Evolutionary conservation across 2,329 filamentous ascomycete species (phyloP).

Genomic region (Fusarium nanum): DNA sequence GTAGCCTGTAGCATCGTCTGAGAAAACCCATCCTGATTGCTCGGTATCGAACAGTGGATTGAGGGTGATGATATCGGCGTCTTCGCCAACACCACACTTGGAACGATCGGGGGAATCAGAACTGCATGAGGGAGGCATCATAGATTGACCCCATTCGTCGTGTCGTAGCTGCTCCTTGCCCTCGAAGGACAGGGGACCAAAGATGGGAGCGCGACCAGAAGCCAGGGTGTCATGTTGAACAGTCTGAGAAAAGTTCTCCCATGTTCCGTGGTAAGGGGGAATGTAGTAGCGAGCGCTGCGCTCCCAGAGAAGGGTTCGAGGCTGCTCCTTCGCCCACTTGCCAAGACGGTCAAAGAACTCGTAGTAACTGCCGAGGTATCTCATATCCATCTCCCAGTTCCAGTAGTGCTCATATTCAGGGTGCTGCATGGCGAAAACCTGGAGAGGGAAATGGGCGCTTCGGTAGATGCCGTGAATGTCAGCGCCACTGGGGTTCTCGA

Average conservation of each 20-base stretch:
- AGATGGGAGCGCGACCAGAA: constrained; percentile 67
- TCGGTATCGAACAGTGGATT: constrained; percentile 81
- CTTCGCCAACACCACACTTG: constrained; percentile 75
- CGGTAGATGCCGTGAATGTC: constrained; percentile 78
- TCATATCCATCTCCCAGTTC: constrained; percentile 79
- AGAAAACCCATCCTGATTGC: constrained; percentile 78
- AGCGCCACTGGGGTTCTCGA: constrained; percentile 66
- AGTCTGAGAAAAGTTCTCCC: constrained; percentile 76
- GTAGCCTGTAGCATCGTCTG: constrained; percentile 77
- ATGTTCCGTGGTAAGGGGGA: constrained; percentile 74
- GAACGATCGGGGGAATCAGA: constrained; percentile 60
- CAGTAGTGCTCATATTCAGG: constrained; percentile 75
- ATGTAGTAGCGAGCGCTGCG: constrained; percentile 82
- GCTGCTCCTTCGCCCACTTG: constrained; percentile 74
- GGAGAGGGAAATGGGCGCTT: constrained; percentile 70
- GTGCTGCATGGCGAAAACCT: constrained; percentile 72
- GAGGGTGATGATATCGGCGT: constrained; percentile 80
- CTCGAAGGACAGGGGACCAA: constrained; percentile 72
- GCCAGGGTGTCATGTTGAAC: constrained; percentile 70
- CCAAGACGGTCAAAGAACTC: constrained; percentile 77
- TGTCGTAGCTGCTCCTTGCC: constrained; percentile 60
- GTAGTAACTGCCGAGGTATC: constrained; percentile 74
- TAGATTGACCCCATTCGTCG: constrained; percentile 64
- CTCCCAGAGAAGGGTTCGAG: constrained; percentile 81
- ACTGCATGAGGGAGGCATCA: constrained; percentile 67